A percentile compares a stretch with the other conserved stretches of the same genome.
These are phyloP conservation scores for Boletus fagicola DNA, from an alignment of 768 basidiomycete species.

Conservation along the genomic window DNA sequence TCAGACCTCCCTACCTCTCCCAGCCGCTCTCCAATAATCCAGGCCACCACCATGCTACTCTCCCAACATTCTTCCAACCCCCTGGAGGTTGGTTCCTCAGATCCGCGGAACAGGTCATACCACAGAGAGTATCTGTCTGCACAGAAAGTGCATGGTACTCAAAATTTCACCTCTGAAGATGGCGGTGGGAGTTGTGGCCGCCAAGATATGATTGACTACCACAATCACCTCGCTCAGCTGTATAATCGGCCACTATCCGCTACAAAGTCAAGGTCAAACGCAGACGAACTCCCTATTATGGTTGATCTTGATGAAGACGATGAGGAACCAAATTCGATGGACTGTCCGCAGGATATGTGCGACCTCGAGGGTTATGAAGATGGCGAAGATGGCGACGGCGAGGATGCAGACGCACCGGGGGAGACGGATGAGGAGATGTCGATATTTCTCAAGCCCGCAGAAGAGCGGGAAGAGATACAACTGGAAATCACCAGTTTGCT, in stretches of 20 bases:
- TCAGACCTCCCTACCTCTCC: background rate
- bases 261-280: slow-evolving; percentile 21
- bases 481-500: slow-evolving; percentile 76
- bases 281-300: slow-evolving; percentile 28
- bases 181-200: slow-evolving; percentile 39
- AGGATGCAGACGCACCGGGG: slow-evolving; percentile 31
- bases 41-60: slow-evolving; percentile 35
- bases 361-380: slow-evolving; percentile 36
- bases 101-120: slow-evolving; percentile 49
- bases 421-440: slow-evolving; percentile 64
- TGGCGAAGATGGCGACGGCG: slow-evolving; percentile 37
- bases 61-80: slow-evolving; percentile 77
- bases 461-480: slow-evolving; percentile 73
- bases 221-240: slow-evolving; percentile 47
- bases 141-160: slow-evolving; percentile 31
- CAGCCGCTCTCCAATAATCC: background rate
- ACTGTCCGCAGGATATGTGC: slow-evolving; percentile 39
- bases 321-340: slow-evolving; percentile 35
- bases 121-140: slow-evolving; percentile 39
- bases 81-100: slow-evolving; percentile 64
- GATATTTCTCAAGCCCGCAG: slow-evolving; percentile 51
- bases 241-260: slow-evolving; percentile 31
- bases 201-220: slow-evolving; percentile 47
- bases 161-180: slow-evolving; percentile 50
- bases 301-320: slow-evolving; percentile 52